Evolutionary conservation across 2,329 filamentous ascomycete genomes (phyloP).

Genomic region (Pestalotiopsis sp.): DNA sequence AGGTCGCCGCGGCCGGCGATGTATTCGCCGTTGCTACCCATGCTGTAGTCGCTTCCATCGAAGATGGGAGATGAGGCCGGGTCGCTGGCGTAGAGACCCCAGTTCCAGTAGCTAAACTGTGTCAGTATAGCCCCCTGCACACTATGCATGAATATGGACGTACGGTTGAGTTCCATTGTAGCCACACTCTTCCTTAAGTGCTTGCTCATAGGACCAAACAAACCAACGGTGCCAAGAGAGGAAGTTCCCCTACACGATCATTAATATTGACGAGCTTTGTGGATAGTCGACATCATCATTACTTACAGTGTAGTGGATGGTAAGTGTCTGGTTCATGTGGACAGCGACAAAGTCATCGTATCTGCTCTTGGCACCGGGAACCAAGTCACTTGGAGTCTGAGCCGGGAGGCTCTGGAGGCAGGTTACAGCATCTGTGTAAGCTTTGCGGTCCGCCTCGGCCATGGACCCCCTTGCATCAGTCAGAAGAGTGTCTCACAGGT

Average conservation of each 20-base stretch:
- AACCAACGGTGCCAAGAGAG: conserved; percentile 18
- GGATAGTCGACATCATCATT: background rate
- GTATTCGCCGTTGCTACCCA: conserved; percentile 31
- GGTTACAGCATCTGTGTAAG: conserved; percentile 10
- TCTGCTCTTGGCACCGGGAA: conserved; percentile 6
- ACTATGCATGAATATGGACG: background rate
- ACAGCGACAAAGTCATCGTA: conserved; percentile 26
- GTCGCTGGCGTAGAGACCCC: conserved; percentile 33
- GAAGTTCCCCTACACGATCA: conserved; percentile 17
- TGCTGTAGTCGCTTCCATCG: conserved; percentile 39
- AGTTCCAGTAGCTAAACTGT: conserved; percentile 40
- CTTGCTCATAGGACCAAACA: conserved; percentile 26
- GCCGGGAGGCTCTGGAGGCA: conserved; percentile 6
- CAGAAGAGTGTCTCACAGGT: background rate
- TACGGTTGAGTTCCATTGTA: conserved; percentile 27
- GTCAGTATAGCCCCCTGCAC: background rate
- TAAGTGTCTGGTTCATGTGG: conserved; percentile 37
- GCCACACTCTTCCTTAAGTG: conserved; percentile 39
- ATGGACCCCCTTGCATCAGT: background rate
- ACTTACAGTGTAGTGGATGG: conserved; percentile 35
- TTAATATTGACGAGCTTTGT: background rate
- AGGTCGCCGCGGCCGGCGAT: conserved; percentile 4
- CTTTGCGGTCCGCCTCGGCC: conserved; percentile 2
- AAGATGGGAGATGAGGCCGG: conserved; percentile 32
- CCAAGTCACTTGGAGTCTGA: conserved; percentile 7